Percentiles rank a stretch among this genome's conserved stretches.
Evolutionary conservation across 495 filamentous ascomycete species (phyloP).

Genomic region (Talaromyces trachyspermus): DNA sequence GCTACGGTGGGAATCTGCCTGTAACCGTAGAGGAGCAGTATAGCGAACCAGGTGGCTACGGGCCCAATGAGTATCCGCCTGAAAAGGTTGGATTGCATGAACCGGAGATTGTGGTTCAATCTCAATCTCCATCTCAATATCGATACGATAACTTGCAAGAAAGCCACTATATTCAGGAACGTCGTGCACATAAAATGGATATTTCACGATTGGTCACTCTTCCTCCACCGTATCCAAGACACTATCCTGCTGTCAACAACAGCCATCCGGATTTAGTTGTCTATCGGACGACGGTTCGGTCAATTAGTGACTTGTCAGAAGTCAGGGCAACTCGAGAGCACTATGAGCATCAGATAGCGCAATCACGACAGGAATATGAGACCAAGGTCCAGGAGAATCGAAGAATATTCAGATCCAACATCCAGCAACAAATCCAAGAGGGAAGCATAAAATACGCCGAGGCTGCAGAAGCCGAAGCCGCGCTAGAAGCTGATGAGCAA

Average conservation of each 20-base stretch:
- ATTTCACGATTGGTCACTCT: conserved; percentile 88
- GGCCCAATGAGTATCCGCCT: conserved; percentile 66
- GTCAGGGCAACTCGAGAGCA: conserved; percentile 58
- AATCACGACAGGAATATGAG: conserved; percentile 29
- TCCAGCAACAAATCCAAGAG: conserved; percentile 64
- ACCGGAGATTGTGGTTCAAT: conserved; percentile 11
- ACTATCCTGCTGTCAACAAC: conserved; percentile 93
- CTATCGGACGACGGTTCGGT: conserved; percentile 67
- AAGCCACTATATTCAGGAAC: conserved; percentile 12
- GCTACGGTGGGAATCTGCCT: conserved; percentile 28
- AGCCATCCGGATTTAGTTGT: conserved; percentile 80
- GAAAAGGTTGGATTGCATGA: conserved; percentile 84
- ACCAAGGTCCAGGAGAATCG: conserved; percentile 39
- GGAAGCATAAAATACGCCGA: conserved; percentile 73
- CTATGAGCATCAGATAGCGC: conserved; percentile 38
- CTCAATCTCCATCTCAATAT: conserved; percentile 8
- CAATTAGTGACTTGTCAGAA: conserved; percentile 67
- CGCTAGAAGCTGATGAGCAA: conserved; percentile 54
- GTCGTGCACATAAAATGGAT: conserved; percentile 49
- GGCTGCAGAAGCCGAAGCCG: conserved; percentile 68
- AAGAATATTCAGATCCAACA: conserved; percentile 49
- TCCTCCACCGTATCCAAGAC: conserved; percentile 85
- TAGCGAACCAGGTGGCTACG: conserved; percentile 30
- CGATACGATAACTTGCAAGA: conserved; percentile 1
- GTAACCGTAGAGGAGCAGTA: conserved; percentile 21